Evolutionary conservation across 129 eudicot species (phyloP), one percentile per base, ranked within the genome.

Genomic region (Flaveria robusta): DNA sequence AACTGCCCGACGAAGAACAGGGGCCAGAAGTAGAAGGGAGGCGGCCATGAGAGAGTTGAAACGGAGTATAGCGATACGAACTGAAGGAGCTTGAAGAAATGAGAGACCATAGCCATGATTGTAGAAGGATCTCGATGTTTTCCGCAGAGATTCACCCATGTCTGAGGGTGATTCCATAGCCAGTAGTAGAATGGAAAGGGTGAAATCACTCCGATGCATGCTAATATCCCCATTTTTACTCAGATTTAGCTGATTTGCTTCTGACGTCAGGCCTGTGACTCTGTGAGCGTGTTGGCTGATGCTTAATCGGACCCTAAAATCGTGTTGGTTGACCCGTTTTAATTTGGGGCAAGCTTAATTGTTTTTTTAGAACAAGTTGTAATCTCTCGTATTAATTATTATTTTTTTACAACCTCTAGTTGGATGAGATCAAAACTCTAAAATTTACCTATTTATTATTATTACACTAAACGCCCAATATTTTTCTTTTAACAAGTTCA

Each of bases 101-200:
- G 96, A 82, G 97, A 77, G 2, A 85, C 86, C 43, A 73, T 19
- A 7, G 97, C 98, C 98, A 94, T 94, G 52, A 75, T 62, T 54
- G 56, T 85, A 16, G 84, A 90, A 12, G 98, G 98, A 76, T 94
- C 98, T 70, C 86, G 87, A 15, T 65, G 75, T 79, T 68, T 83
- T 16, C 91, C 93, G 74, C 97, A 91, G 3, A 93, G 83, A 83
- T 93, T 73, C 9, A 84, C 91, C 98, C 98, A 93, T 74, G 77
- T 63, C 39, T 91, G 96, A 1, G 98, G 98, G 59, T 87, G 52
- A 16, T 62, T 91, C 98, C 98, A 93, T 34, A 93, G 80, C 51
- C 65, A 91, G 64, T 88, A 93, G 88, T 93, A 93, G 68, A 85
- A 91, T 47, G 98, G 98, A 27, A 93, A 91, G 15, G 98, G 98